Percentiles rank a stretch among this genome's conserved stretches.
phyloP scores from a whole-genome alignment of 2,329 filamentous ascomycete genomes.

The Blastomyces silverae region DNA sequence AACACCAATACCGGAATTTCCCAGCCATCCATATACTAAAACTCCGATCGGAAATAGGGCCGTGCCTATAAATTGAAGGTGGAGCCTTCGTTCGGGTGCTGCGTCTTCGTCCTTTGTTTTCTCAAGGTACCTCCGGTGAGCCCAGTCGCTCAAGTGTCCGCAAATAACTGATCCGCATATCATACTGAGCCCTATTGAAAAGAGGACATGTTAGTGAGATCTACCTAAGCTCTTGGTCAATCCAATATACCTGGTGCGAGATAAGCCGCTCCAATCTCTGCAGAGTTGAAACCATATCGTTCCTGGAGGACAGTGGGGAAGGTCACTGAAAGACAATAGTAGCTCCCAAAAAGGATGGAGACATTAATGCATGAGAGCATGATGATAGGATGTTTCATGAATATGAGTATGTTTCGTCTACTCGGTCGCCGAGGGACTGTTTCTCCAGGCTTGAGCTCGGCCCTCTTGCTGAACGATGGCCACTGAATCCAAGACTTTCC shows the following conservation, averaged over 20 bases:
- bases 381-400: conserved; percentile 33
- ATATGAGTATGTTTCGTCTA: conserved; percentile 25
- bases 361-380: conserved; percentile 32
- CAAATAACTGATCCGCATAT: conserved; percentile 12
- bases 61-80: conserved; percentile 10
- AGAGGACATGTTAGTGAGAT: neutral
- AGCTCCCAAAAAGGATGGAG: conserved; percentile 32
- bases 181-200: conserved; percentile 6
- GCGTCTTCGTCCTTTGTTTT: neutral
- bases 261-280: conserved; percentile 34
- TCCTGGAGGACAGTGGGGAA: conserved; percentile 29
- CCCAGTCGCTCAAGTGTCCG: conserved; percentile 11
- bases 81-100: conserved; percentile 11
- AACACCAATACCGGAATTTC: conserved; percentile 10
- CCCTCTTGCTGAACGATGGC: conserved; percentile 8
- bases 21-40: conserved; percentile 13
- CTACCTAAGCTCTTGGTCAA: neutral
- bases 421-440: conserved; percentile 27
- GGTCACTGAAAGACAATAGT: conserved; percentile 31
- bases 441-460: conserved; percentile 1
- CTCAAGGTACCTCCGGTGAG: conserved; percentile 2
- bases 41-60: conserved; percentile 10
- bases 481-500: conserved; percentile 21
- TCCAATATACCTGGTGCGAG: conserved; percentile 23
- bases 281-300: conserved; percentile 33